Conservation (phyloP, 2,329 filamentous ascomycete species). For the Penicillium italicum region DNA sequence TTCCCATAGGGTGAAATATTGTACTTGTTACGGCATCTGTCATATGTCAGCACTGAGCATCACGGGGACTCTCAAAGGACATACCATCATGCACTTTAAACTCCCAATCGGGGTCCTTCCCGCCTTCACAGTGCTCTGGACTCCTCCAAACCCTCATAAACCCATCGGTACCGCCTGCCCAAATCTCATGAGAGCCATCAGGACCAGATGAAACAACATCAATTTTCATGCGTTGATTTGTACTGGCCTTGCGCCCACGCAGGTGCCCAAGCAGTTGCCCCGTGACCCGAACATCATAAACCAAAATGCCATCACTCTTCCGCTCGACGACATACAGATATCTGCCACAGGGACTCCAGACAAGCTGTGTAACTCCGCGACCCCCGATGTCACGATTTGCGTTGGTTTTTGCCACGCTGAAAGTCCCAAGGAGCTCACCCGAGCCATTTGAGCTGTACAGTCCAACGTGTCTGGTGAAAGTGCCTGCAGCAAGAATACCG, state of each 20-base stretch:
- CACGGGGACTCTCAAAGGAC: constrained; percentile 5
- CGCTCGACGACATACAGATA: constrained; percentile 60
- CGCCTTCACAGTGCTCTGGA: constrained; percentile 41
- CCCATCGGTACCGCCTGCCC: constrained; percentile 59
- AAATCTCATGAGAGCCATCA: constrained; percentile 50
- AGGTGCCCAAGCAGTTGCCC: constrained; percentile 51
- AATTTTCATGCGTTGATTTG: constrained; percentile 56
- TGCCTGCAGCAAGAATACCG: constrained; percentile 56
- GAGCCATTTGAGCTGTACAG: constrained; percentile 52
- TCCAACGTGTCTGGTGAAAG: constrained; percentile 54
- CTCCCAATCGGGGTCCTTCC: constrained; percentile 42
- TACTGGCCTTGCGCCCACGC: constrained; percentile 43
- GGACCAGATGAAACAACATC: constrained; percentile 45
- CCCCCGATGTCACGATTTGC: constrained; percentile 45
- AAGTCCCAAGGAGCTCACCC: constrained; percentile 51
- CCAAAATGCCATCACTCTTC: constrained; percentile 52
- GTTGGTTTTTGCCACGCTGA: constrained; percentile 44
- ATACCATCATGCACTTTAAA: constrained; percentile 47
- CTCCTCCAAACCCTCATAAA: constrained; percentile 50
- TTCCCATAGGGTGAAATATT: constrained; percentile 46
- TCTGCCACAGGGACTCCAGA: constrained; percentile 56
- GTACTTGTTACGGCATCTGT: constrained; percentile 47
- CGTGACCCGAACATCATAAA: constrained; percentile 59
- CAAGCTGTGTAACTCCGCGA: constrained; percentile 53
- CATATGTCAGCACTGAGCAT: constrained; percentile 13